phyloP scores from a whole-genome alignment of 1,284 basidiomycete species.

The Leucoagaricus sp. region DNA sequence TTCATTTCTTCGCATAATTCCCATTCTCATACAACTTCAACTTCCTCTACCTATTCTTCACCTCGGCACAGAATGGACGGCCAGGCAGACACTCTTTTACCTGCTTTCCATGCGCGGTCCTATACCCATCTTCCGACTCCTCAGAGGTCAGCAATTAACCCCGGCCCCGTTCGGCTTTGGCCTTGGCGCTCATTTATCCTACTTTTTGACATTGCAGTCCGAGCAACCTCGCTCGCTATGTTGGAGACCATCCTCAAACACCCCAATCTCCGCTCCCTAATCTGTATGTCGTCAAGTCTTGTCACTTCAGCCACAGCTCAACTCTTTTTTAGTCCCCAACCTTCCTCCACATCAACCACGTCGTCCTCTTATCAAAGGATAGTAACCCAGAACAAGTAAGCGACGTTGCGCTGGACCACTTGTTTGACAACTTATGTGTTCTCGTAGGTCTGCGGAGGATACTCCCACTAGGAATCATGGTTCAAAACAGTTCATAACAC shows the following conservation, averaged over 20 bases:
- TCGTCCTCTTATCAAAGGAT: slow-evolving; percentile 19
- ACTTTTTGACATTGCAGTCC: slow-evolving; percentile 38
- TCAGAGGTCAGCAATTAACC: slow-evolving; percentile 47
- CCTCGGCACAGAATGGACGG: slow-evolving; percentile 6
- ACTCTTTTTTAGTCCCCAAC: slow-evolving; percentile 14
- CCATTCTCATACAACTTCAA: slow-evolving; percentile 4
- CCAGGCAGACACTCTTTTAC: slow-evolving; percentile 21
- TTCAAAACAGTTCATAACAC: slow-evolving; percentile 44
- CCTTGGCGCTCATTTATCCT: slow-evolving; percentile 6
- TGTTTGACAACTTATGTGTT: not conserved
- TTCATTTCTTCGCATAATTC: not conserved
- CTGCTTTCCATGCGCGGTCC: slow-evolving; percentile 30
- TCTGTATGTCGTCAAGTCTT: slow-evolving; percentile 30
- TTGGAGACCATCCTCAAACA: slow-evolving; percentile 34
- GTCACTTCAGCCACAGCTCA: slow-evolving; percentile 1
- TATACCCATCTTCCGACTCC: slow-evolving; percentile 61
- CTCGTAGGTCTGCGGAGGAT: slow-evolving; percentile 11
- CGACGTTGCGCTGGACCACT: not conserved
- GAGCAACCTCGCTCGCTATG: slow-evolving; percentile 47
- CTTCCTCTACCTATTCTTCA: slow-evolving; percentile 1
- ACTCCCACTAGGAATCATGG: slow-evolving; percentile 8
- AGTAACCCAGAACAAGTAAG: slow-evolving; percentile 23
- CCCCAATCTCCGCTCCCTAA: slow-evolving; percentile 46
- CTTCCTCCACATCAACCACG: slow-evolving; percentile 10
- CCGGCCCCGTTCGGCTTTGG: slow-evolving; percentile 10